These are phyloP conservation scores for Mariannaea elegans DNA, from an alignment of 2,329 filamentous ascomycete species.

Conservation along the genomic window DNA sequence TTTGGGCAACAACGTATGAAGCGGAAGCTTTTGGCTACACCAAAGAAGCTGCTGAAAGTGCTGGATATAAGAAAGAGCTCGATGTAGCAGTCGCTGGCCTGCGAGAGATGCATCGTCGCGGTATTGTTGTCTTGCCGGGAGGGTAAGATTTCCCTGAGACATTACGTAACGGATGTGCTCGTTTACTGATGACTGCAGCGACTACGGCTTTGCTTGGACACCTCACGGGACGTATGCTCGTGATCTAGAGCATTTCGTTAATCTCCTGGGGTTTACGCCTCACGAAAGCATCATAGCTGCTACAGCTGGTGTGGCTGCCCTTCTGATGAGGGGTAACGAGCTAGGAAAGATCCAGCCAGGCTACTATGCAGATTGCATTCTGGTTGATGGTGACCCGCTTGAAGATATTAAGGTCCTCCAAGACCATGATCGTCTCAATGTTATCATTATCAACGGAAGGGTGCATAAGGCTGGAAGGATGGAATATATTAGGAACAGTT, in stretches of 20 bases:
- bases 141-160: too few species aligned
- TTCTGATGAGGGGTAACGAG: slow-evolving; percentile 13
- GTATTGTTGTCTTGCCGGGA: slow-evolving; percentile 24
- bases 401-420: slow-evolving; percentile 14
- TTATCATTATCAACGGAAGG: slow-evolving; percentile 15
- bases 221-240: slow-evolving; percentile 22
- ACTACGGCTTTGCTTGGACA: slow-evolving; percentile 20
- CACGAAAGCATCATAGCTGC: slow-evolving; percentile 18
- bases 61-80: slow-evolving; percentile 20
- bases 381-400: slow-evolving; percentile 16
- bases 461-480: slow-evolving; percentile 17
- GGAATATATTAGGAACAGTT: too few species aligned
- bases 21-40: slow-evolving; percentile 23
- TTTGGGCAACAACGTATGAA: slow-evolving; percentile 23
- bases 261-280: slow-evolving; percentile 16
- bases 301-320: slow-evolving; percentile 9
- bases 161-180: not conserved
- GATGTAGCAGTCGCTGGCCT: slow-evolving; percentile 16
- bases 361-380: slow-evolving; percentile 17
- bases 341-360: slow-evolving; percentile 19
- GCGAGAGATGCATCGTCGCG: slow-evolving; percentile 25
- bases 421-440: slow-evolving; percentile 6
- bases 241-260: slow-evolving; percentile 31
- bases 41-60: slow-evolving; percentile 15
- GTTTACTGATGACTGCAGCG: slow-evolving; percentile 10